Conservation (phyloP, 768 basidiomycete genomes). For the Postia placenta region DNA sequence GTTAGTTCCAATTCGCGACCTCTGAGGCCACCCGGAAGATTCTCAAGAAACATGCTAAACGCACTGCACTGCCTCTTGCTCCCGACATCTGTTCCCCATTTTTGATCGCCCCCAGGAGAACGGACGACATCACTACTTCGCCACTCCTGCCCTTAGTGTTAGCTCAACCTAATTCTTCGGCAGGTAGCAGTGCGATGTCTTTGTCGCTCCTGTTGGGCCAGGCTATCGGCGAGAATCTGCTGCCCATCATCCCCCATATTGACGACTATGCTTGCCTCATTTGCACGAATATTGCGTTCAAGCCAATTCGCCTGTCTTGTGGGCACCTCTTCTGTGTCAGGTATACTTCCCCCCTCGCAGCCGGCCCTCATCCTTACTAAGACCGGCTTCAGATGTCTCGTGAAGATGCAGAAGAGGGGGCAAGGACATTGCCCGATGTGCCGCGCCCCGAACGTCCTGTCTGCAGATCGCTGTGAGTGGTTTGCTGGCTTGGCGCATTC, state of each 20-base stretch:
- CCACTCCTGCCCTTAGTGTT: background rate
- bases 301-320: constrained; percentile 79
- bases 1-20: constrained; percentile 76
- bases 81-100: constrained; percentile 17
- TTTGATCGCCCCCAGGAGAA: background rate
- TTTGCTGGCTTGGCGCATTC: background rate
- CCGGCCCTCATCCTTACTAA: background rate
- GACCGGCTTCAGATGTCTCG: constrained; percentile 52
- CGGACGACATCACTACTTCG: background rate
- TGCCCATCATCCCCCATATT: constrained; percentile 74
- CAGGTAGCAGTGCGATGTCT: constrained; percentile 23
- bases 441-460: constrained; percentile 67
- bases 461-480: constrained; percentile 67
- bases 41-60: constrained; percentile 90
- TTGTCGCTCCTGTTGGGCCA: constrained; percentile 68
- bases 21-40: constrained; percentile 89
- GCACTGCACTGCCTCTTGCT: constrained; percentile 74
- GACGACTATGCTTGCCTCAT: constrained; percentile 87
- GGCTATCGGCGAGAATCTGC: constrained; percentile 72
- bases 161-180: background rate
- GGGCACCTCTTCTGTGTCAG: constrained; percentile 75
- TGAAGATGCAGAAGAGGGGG: constrained; percentile 85
- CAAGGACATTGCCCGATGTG: constrained; percentile 81
- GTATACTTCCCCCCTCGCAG: constrained; percentile 21
- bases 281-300: constrained; percentile 88